Conservation (phyloP, 345 rosid species). For the Lepidium sativum region DNA sequence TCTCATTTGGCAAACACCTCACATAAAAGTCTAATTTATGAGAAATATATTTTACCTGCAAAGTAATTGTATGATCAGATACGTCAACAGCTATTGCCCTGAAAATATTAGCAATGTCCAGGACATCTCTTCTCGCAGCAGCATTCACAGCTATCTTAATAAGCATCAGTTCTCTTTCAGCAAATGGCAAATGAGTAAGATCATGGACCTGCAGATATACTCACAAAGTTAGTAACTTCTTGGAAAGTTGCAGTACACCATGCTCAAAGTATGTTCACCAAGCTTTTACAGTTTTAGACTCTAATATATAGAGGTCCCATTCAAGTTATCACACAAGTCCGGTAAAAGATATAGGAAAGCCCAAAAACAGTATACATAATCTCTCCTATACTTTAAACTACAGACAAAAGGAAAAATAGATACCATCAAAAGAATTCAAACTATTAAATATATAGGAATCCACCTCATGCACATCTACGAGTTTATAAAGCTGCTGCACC, state of each 20-base stretch:
- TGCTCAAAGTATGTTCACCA: not conserved
- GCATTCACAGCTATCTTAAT: conserved; percentile 57
- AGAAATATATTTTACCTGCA: conserved; percentile 36
- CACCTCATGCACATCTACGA: conserved; percentile 35
- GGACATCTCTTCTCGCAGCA: conserved; percentile 58
- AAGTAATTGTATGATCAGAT: conserved; percentile 69
- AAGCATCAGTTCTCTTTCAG: conserved; percentile 62
- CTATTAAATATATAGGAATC: not conserved
- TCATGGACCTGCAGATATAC: conserved; percentile 46
- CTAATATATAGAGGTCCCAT: not conserved
- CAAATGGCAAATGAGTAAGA: conserved; percentile 61
- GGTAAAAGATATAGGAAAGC: not conserved
- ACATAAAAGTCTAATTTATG: not conserved
- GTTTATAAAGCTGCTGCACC: conserved; percentile 35
- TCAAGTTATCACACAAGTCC: not conserved
- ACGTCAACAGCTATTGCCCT: conserved; percentile 67
- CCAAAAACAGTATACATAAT: not conserved
- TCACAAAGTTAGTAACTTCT: not conserved
- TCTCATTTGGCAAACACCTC: not conserved
- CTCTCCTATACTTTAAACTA: not conserved
- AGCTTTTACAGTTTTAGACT: conserved; percentile 3
- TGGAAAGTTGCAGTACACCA: not conserved
- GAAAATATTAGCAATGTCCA: conserved; percentile 67
- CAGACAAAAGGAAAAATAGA: not conserved
- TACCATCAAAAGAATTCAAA: not conserved